Evolutionary conservation across 2,329 filamentous ascomycete species (phyloP).

Genomic region (Curvularia verruculosa): DNA sequence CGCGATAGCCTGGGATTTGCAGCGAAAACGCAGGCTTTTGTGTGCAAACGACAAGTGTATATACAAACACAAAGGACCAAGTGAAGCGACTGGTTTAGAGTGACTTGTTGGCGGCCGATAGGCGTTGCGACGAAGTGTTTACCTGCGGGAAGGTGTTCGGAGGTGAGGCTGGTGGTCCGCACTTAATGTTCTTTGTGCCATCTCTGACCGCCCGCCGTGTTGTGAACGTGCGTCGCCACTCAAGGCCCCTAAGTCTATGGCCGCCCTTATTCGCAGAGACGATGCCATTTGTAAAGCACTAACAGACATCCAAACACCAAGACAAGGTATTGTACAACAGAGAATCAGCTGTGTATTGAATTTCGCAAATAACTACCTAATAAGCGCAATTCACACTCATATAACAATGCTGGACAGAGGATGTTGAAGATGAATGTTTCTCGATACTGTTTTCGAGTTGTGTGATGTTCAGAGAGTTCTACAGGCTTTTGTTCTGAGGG

Average conservation of each 20-base stretch:
- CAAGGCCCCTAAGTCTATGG: neutral
- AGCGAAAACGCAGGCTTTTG: conserved; percentile 1
- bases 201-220: conserved; percentile 21
- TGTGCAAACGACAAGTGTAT: neutral
- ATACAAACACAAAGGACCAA: neutral
- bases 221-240: conserved; percentile 11
- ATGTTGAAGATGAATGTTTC: conserved; percentile 1
- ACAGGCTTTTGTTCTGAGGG: conserved; percentile 9
- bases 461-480: conserved; percentile 21
- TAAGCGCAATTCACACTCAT: neutral
- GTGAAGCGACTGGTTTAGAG: neutral
- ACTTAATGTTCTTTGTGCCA: conserved; percentile 26
- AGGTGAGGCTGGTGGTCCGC: conserved; percentile 17
- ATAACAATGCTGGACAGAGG: neutral
- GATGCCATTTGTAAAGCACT: neutral
- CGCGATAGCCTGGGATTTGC: conserved; percentile 7
- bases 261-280: neutral
- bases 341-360: neutral
- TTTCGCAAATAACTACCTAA: neutral
- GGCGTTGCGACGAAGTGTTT: neutral
- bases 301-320: neutral
- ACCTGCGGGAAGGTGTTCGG: conserved; percentile 12
- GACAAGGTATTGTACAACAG: neutral
- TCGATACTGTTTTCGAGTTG: conserved; percentile 13
- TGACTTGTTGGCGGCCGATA: neutral